Evolutionary conservation across 805 yeast genomes (phyloP).

Genomic region (Myxozyma monticola): DNA sequence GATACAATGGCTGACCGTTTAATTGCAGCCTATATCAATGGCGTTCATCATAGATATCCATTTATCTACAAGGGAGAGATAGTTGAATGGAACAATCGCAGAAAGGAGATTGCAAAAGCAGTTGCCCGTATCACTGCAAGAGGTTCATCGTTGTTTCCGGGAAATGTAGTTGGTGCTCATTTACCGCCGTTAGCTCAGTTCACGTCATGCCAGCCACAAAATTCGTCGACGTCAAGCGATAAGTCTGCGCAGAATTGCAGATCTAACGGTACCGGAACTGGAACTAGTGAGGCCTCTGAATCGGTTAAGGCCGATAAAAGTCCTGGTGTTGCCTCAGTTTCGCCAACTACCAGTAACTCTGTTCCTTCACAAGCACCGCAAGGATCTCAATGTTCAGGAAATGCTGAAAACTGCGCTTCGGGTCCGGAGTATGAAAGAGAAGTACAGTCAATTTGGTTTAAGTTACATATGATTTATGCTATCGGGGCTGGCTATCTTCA

Average conservation of each 20-base stretch:
- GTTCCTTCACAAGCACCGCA: not conserved
- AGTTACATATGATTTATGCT: conserved; percentile 28
- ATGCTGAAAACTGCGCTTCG: no score
- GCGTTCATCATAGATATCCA: conserved; percentile 26
- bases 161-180: not conserved
- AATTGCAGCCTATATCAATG: conserved; percentile 20
- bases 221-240: not conserved
- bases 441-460: conserved; percentile 20
- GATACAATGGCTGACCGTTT: conserved; percentile 16
- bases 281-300: not conserved
- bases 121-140: conserved; percentile 12
- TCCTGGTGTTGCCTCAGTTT: not conserved
- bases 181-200: not conserved
- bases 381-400: no score
- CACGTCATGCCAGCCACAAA: not conserved
- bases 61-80: conserved; percentile 18
- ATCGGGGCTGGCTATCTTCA: conserved; percentile 29
- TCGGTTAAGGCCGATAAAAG: not conserved
- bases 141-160: not conserved
- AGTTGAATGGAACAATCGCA: conserved; percentile 10
- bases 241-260: not conserved
- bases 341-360: not conserved
- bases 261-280: no score
- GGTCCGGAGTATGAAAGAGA: conserved; percentile 2
- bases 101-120: conserved; percentile 18